Evolutionary conservation across 495 filamentous ascomycete genomes (phyloP), one percentile per base, ranked within the genome.

Genomic region (Neurospora africana): DNA sequence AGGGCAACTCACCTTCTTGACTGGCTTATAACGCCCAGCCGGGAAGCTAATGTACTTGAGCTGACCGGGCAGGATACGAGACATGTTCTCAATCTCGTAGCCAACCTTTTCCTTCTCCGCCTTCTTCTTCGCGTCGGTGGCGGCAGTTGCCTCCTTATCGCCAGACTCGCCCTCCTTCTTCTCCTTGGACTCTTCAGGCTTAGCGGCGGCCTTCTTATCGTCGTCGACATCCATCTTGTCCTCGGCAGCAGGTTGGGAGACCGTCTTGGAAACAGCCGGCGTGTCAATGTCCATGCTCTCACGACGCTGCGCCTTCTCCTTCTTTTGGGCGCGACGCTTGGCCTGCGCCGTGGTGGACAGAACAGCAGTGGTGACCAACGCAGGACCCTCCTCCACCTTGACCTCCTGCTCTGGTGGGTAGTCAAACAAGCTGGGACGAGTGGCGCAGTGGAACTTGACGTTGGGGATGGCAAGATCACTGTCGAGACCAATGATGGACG

Each of bases 71-170:
- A 99, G 87, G 38, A 98, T 94, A 71, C 96, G 86, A 39, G 92
- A 94, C 93, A 99, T 94, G 84, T 99, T 99, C 78, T 97, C 93
- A 70, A 98, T 84, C 74, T 96, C 93, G 78, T 95, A 98, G 68
- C 96, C 95, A 67, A 96, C 89, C 86, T 96, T 97, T 82, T 99
- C 95, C 83, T 95, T 97, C 83, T 98, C 96, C 9, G 86, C 84
- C 85, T 93, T 97, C 88, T 95, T 97, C 82, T 91, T 91, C 39
- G 81, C 79, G 21, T 86, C 86, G 5, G 82, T 79, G 13, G 82
- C 68, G 13, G 81, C 74, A 9, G 84, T 82, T 5, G 83, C 81
- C 68, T 88, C 87, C 81, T 91, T 92, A 36, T 92, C 90, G 21
- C 41, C 41, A 44, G 41, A 44, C 41, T 75, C 75, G 0, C 73